phyloP scores from a whole-genome alignment of 78 protist species.

The Pigoraptor vietnamica region DNA sequence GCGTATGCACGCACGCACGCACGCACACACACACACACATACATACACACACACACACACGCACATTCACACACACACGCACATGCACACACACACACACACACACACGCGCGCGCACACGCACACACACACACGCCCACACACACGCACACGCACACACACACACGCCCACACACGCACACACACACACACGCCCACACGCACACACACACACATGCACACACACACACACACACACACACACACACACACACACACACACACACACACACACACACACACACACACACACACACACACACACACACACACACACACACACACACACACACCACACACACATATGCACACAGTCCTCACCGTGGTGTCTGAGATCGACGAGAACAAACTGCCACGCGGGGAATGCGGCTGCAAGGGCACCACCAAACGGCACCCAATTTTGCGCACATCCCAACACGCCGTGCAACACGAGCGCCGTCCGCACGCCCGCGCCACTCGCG shows the following conservation, averaged over 20 bases:
- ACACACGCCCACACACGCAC: background rate
- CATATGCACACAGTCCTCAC: background rate
- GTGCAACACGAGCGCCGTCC: background rate
- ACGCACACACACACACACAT: background rate
- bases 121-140: background rate
- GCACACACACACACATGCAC: no score
- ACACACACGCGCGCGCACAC: background rate
- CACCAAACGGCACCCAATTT: background rate
- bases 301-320: background rate
- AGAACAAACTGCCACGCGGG: background rate
- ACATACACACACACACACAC: background rate
- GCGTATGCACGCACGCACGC: background rate
- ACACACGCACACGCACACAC: background rate
- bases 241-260: background rate
- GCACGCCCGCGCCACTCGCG: no score
- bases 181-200: no score
- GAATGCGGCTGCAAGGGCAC: background rate
- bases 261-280: background rate
- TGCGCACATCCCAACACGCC: background rate
- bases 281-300: background rate
- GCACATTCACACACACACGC: background rate
- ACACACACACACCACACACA: background rate
- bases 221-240: background rate
- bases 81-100: background rate
- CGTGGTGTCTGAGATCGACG: background rate